Evolutionary conservation across 1,284 basidiomycete genomes (phyloP), one percentile per base, ranked within the genome.

Genomic region (Trametes sp.): DNA sequence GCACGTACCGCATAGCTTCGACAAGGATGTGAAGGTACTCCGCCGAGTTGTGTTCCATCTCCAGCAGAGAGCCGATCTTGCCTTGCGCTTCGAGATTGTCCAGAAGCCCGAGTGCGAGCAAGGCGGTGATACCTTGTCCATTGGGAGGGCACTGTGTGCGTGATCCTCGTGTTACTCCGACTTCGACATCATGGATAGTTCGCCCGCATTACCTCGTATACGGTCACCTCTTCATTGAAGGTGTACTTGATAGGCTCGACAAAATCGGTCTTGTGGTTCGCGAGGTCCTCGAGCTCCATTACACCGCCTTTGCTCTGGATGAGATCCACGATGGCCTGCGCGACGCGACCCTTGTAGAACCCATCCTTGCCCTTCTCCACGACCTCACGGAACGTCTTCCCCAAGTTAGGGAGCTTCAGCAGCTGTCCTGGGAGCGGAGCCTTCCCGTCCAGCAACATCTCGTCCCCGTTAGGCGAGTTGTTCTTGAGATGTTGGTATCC

Each of bases 191-290:
- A 45, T 29, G 28, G 24, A 21, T 24, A 2, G 3, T 31, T 38
- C 6, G 28, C 1, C 16, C 7, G 7, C 61, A 83, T 71, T 66
- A 92, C 93, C 84, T 96, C 95, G 73, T 93, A 93, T 0, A 96
- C 81, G 0, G 93, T 93, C 13, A 94, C 89, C 65, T 93, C 91
- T 13, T 82, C 83, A 7, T 82, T 88, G 76, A 96, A 98, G 0
- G 90, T 94, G 76, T 97, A 97, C 59, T 86, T 88, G 77, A 98
- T 96, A 1, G 96, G 96, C 66, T 95, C 87, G 19, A 98, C 93
- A 50, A 94, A 86, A 7, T 88, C 83, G 0, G 92, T 90, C 50
- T 85, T 79, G 74, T 97, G 95, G 54, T 84, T 82, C 14, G 90
- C 90, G 28, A 98, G 85, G 76, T 98, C 96, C 23, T 91, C 88